Conservation (phyloP, 78 protist species). For the Dictyostelium brefeldianum region DNA sequence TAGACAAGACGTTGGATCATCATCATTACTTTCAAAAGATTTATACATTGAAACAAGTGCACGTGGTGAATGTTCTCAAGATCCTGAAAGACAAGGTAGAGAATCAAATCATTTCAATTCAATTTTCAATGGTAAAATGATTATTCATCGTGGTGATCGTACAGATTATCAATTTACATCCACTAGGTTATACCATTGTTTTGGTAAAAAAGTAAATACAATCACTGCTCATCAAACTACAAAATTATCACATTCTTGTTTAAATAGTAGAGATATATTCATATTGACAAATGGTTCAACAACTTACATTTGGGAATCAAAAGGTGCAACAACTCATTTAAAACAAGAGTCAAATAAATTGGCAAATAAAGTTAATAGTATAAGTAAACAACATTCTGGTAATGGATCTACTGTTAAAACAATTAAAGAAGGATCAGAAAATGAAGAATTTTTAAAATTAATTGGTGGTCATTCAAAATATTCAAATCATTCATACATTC, state of each 20-base stretch:
- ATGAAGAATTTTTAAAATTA: slow-evolving; percentile 47
- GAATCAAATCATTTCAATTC: slow-evolving; percentile 25
- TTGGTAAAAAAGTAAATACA: slow-evolving; percentile 9
- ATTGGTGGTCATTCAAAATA: slow-evolving; percentile 52
- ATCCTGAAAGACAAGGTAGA: slow-evolving; percentile 60
- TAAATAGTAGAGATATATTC: slow-evolving; percentile 52
- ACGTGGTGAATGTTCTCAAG: slow-evolving; percentile 62
- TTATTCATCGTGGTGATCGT: slow-evolving; percentile 52
- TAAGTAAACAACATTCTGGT: too few species aligned
- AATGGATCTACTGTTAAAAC: not conserved
- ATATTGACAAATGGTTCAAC: slow-evolving; percentile 7
- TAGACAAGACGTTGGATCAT: slow-evolving; percentile 59
- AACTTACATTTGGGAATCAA: slow-evolving; percentile 44
- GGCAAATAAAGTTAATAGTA: not conserved
- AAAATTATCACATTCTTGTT: not conserved
- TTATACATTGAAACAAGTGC: slow-evolving; percentile 49
- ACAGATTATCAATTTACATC: not conserved
- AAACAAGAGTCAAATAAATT: slow-evolving; percentile 39
- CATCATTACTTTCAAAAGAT: slow-evolving; percentile 57
- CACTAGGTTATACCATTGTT: slow-evolving; percentile 41
- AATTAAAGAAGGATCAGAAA: slow-evolving; percentile 26
- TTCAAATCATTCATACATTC: slow-evolving; percentile 20
- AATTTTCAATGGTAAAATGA: slow-evolving; percentile 56
- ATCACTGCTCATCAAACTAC: slow-evolving; percentile 27
- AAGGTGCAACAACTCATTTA: slow-evolving; percentile 30